Base-by-base conservation (phyloP, 345 rosid genomes). In the Boechera stricta region DNA sequence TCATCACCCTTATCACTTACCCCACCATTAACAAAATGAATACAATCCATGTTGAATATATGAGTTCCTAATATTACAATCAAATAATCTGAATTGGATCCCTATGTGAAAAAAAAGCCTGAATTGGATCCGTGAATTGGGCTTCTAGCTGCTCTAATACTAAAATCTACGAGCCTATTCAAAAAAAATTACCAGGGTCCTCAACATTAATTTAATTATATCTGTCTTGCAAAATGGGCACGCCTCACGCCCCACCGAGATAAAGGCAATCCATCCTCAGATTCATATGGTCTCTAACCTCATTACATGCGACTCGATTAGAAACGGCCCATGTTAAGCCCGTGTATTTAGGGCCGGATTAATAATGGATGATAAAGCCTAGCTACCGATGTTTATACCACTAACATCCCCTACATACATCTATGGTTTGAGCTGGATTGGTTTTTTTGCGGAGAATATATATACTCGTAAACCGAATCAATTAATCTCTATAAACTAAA, bases 271-370 rank as follows among this genome's bases (percentile, higher is more conserved):
- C 29, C 29, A 28, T 28, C 29, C 0, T 28, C 29, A 28, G 29
- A 21, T 51, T 51, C 58, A 55, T 28, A 5, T 28, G 59, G 18
- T 29, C 35, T 56, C 62, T 57, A 4, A 58, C 41, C n/a, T 33
- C 21, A 7, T 10, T 8, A 44, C n/a, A 10, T 60, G 36, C 41
- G 67, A 60, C 36, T 5, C 10, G 33, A 44, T n/a, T 10, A 48
- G 32, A n/a, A 39, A 18, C 2, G 13, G 54, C 45, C 63, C 70
- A 73, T 4, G 26, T 8, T 15, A 51, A 41, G 76, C 61, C 68
- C 9, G 15, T 59, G 5, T 13, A 15, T 6, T 5, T 15, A 0
- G 21, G 21, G 1, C 51, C 21, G 51, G 16, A 2, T 21, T 47
- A 47, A 45, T 15, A 13, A 45, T 15, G 18, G 18, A 13, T 45